phyloP scores from a whole-genome alignment of 2,329 filamentous ascomycete species.

The Colletotrichum karsti region DNA sequence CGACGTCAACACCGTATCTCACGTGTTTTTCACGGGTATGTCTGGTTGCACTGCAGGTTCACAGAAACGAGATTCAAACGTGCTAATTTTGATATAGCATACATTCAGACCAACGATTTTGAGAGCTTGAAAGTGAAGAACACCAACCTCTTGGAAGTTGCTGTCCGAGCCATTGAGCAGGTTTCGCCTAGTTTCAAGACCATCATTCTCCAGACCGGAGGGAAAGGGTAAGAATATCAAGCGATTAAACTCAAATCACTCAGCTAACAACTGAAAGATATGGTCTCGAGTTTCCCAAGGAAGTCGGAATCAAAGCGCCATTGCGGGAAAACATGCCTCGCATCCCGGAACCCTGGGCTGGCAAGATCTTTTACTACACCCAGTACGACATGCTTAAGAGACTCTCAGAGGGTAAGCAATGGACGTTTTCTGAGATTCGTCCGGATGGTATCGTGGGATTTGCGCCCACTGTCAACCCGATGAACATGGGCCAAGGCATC shows the following conservation, averaged over 20 bases:
- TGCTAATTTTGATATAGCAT: neutral
- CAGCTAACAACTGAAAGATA: conserved; percentile 5
- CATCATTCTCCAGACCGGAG: conserved; percentile 30
- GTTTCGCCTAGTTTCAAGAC: conserved; percentile 7
- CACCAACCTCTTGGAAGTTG: neutral
- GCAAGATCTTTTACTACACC: conserved; percentile 28
- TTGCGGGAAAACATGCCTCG: conserved; percentile 20
- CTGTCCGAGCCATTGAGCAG: neutral
- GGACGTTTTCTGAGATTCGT: conserved; percentile 31
- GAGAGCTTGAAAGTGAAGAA: neutral
- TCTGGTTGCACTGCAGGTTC: neutral
- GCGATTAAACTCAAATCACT: neutral
- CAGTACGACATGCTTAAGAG: conserved; percentile 27
- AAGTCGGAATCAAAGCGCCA: conserved; percentile 4
- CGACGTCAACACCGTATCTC: conserved; percentile 23
- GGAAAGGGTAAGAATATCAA: neutral
- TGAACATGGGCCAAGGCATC: conserved; percentile 30
- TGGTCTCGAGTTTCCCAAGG: conserved; percentile 20
- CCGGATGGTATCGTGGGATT: conserved; percentile 32
- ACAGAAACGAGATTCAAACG: neutral
- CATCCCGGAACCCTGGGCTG: conserved; percentile 29
- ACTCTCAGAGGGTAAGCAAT: conserved; percentile 20
- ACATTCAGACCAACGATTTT: conserved; percentile 10
- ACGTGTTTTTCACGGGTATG: conserved; percentile 30
- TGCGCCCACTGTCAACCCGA: conserved; percentile 22